These are phyloP conservation scores for Fusarium sp. DNA, from an alignment of 2,329 filamentous ascomycete genomes.

Conservation along the genomic window DNA sequence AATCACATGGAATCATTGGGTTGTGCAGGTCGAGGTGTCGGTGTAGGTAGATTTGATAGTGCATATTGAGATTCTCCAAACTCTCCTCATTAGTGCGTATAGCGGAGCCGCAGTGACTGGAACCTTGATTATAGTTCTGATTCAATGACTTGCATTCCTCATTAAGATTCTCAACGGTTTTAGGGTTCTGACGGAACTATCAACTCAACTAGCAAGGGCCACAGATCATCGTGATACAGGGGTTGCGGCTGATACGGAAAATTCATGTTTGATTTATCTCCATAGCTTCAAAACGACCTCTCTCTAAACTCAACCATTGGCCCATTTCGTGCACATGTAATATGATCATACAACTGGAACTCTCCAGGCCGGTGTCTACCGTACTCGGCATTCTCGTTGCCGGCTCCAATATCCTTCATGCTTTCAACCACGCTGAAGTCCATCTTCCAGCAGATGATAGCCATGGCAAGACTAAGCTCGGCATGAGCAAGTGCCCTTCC, in stretches of 20 bases:
- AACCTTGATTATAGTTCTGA: background rate
- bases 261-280: background rate
- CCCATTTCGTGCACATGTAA: background rate
- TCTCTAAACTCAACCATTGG: slow-evolving; percentile 3
- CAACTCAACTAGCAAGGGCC: background rate
- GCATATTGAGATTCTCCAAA: background rate
- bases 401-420: slow-evolving; percentile 1
- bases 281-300: background rate
- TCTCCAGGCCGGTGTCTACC: background rate
- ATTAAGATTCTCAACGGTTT: background rate
- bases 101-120: background rate
- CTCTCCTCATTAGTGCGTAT: background rate
- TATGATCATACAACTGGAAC: background rate
- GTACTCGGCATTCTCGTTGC: background rate
- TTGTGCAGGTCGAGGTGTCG: background rate
- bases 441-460: background rate
- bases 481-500: background rate
- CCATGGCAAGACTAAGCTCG: background rate
- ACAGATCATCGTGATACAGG: background rate
- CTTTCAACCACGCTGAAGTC: background rate
- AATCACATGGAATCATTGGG: background rate
- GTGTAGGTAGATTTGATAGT: background rate
- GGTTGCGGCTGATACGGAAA: background rate
- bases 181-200: background rate
- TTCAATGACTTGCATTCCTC: background rate